Conservation (phyloP, 352 stramenopile species). For the Sclerospora graminicola region DNA sequence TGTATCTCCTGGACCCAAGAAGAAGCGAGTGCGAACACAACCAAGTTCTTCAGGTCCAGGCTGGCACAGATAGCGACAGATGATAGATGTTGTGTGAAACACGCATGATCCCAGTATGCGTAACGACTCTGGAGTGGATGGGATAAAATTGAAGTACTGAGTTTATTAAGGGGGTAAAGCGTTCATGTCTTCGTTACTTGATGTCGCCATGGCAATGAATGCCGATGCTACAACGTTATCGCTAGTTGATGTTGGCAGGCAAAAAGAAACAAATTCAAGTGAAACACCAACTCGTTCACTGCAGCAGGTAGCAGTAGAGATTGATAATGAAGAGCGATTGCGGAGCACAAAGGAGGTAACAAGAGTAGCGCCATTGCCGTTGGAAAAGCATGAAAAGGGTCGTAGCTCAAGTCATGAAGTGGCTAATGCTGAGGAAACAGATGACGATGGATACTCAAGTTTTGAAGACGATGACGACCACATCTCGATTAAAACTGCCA, state of each 20-base stretch:
- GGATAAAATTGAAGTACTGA: conserved; percentile 13
- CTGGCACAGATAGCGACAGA: conserved; percentile 21
- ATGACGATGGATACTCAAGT: no score
- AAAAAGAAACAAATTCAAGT: conserved; percentile 5
- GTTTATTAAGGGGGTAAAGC: background rate
- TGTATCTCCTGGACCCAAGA: conserved; percentile 23
- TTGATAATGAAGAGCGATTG: no score
- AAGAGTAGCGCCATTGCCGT: no score
- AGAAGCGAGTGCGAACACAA: conserved; percentile 29
- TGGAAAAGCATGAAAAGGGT: no score
- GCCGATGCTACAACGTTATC: conserved; percentile 14
- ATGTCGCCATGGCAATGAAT: conserved; percentile 43
- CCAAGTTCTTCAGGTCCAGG: conserved; percentile 13
- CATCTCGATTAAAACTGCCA: conserved; percentile 42
- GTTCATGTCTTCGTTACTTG: conserved; percentile 28
- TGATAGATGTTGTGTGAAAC: background rate
- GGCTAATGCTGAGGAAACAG: no score
- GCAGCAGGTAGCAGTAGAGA: no score
- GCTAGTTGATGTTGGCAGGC: conserved; percentile 27
- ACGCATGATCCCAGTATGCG: conserved; percentile 5
- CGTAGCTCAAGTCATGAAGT: no score
- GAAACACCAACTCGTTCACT: no score
- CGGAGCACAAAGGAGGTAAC: no score
- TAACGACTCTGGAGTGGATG: conserved; percentile 4
- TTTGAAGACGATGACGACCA: conserved; percentile 33